Base-by-base conservation (phyloP, 345 rosid genomes). In the Populus pruinosa region DNA sequence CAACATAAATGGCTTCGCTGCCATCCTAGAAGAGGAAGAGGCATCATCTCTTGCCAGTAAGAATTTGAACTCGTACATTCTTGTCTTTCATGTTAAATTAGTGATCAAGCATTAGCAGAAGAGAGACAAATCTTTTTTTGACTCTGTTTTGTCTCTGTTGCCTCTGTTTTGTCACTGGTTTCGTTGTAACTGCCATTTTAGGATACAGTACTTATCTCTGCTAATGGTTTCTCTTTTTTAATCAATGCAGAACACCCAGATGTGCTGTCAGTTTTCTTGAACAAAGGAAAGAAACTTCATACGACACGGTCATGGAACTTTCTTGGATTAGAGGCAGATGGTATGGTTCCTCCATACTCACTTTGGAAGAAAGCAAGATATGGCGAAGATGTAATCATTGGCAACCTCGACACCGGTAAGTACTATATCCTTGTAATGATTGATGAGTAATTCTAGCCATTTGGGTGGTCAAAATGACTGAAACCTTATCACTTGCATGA, bases 241-340 rank as follows among this genome's bases (percentile, higher is more conserved):
- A 35, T 72, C 25, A 78, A 78, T 79, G 82, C 83, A 90, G 93
- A 85, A 67, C 89, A 88, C 62, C 92, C 91, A 35, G 69, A 82
- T 35, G 93, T 90, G 7, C 61, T 86, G 35, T 88, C 93, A n/a
- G 85, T 92, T 41, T 84, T 89, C 77, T 44, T 65, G 77, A 85
- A 87, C 85, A 83, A 80, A 72, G 87, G 82, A 75, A 83, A 79
- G 69, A 76, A 85, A 27, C 41, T 86, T 23, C 94, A 88, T 41
- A 90, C 94, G 1, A 90, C 94, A 69, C 82, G 73, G 20, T 89
- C 97, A 38, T 89, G 94, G 97, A 73, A 79, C 43, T 91, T 92
- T 74, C 82, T 90, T 76, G 84, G 88, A 49, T 79, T 90, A 44
- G 89, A 82, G 80, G 87, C 66, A 47, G 69, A 79, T 69, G 86